Conservation (phyloP, 495 filamentous ascomycete species). For the Penicilliopsis zonata region DNA sequence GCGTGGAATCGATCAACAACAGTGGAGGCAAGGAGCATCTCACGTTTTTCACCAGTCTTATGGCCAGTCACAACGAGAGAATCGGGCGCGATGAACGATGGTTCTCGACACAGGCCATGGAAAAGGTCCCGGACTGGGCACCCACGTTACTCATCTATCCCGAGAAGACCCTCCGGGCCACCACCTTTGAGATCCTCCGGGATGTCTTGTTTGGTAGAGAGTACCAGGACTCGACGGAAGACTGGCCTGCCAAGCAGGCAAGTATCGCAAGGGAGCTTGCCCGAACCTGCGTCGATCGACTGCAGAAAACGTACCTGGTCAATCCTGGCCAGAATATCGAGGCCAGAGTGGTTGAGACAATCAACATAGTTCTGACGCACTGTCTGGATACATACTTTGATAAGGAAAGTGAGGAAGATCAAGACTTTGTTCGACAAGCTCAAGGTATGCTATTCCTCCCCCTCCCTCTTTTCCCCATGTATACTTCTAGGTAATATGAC, state of each 20-base stretch:
- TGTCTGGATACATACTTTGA: slow-evolving; percentile 30
- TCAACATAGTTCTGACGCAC: slow-evolving; percentile 26
- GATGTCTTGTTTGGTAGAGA: slow-evolving; percentile 40
- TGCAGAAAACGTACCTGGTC: slow-evolving; percentile 18
- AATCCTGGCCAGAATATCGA: slow-evolving; percentile 18
- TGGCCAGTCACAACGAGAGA: slow-evolving; percentile 27
- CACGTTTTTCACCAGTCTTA: slow-evolving; percentile 40
- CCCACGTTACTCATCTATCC: slow-evolving; percentile 55
- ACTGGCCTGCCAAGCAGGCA: slow-evolving; percentile 10
- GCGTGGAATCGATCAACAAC: slow-evolving; percentile 43
- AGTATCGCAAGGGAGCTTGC: slow-evolving; percentile 23
- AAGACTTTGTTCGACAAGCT: slow-evolving; percentile 16
- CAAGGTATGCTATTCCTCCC: slow-evolving; percentile 20
- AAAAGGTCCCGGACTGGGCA: slow-evolving; percentile 49
- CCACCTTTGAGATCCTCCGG: slow-evolving; percentile 43
- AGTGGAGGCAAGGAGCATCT: slow-evolving; percentile 48
- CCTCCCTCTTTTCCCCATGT: too few species aligned
- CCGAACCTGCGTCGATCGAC: slow-evolving; percentile 19
- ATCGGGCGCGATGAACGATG: slow-evolving; percentile 16
- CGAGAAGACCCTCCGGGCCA: slow-evolving; percentile 40
- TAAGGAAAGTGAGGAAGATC: slow-evolving; percentile 31
- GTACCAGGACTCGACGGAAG: slow-evolving; percentile 15
- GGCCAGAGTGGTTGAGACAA: slow-evolving; percentile 21
- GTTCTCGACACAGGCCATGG: slow-evolving; percentile 34
- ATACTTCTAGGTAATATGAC: too few species aligned